A percentile compares a stretch with the other conserved stretches of the same genome.
Conservation (phyloP, 331 rosid species). For the Quercus lobata region DNA sequence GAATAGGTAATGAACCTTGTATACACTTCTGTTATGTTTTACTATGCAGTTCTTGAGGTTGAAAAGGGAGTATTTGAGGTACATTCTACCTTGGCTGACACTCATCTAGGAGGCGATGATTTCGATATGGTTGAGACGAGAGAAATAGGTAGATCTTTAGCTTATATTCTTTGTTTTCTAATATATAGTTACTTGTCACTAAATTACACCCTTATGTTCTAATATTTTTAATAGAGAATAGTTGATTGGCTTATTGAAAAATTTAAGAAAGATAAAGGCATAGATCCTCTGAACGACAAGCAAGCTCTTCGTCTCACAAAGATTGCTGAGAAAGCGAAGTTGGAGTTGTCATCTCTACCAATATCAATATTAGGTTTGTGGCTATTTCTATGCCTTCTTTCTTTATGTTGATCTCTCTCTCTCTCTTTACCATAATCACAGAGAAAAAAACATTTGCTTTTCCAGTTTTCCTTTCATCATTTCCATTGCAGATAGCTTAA, state of each 20-base stretch:
- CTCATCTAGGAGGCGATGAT: slow-evolving; percentile 68
- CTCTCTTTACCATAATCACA: not conserved
- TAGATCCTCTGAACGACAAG: slow-evolving; percentile 50
- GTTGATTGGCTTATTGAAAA: not conserved
- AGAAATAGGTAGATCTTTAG: not conserved
- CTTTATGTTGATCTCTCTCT: not conserved
- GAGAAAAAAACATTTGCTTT: not conserved
- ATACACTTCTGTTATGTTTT: no score
- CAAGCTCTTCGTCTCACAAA: slow-evolving; percentile 59
- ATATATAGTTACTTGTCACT: not conserved
- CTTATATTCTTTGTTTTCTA: not conserved
- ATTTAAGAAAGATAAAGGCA: no score
- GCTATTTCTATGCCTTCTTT: not conserved
- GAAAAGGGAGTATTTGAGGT: slow-evolving; percentile 22
- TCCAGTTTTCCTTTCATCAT: not conserved
- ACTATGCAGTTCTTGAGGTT: no score
- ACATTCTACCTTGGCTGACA: slow-evolving; percentile 52
- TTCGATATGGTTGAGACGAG: slow-evolving; percentile 36
- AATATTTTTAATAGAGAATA: slow-evolving; percentile 30
- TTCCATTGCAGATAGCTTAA: not conserved
- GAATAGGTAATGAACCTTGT: no score
- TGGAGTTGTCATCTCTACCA: slow-evolving; percentile 24
- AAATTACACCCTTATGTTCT: no score
- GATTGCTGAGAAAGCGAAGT: slow-evolving; percentile 63
- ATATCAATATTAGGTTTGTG: slow-evolving; percentile 48